Base-by-base conservation (phyloP, 2,329 filamentous ascomycete genomes). In the Fusarium sarcochroum region DNA sequence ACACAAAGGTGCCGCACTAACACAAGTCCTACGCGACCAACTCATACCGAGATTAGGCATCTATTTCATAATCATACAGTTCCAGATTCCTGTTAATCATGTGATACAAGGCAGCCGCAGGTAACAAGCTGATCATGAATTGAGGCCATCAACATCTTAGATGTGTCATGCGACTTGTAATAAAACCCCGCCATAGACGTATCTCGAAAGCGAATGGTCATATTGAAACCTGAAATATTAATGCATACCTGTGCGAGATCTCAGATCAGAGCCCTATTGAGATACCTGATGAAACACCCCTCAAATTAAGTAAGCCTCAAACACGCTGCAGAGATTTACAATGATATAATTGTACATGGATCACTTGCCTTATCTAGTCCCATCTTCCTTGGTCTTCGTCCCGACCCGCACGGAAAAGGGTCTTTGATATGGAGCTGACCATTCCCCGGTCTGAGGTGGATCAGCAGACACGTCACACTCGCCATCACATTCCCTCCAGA, bases 381-480 rank as follows among this genome's bases (percentile, higher is more conserved):
- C 14, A 44, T 48, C 25, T 48, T 55, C 32, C 55, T 60, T 66
- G 57, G 48, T 54, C 23, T 8, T 50, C 46, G 55, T 66, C 38
- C 41, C 40, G 63, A 66, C 45, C 52, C 63, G 58, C 53, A 23
- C 41, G 18, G 30, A 21, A 34, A 53, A 52, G 51, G 47, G 44
- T 42, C 44, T 38, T 25, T 38, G 15, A 25, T 23, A 41, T 35
- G 13, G 42, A 49, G 48, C 52, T 68, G 64, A 59, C 44, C 35
- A 41, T 52, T 6, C 40, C 52, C 45, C 27, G 27, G 60, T 45
- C 52, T 53, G 25, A 27, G 51, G 60, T 68, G 66, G 72, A 74
- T 74, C 72, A 74, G 55, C 61, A 61, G 72, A 74, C 72, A 74
- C 72, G 71, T 74, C 71, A 73, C 66, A 63, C 47, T 60, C 20